These are phyloP conservation scores for Conticribra guillardii DNA, from an alignment of 108 stramenopile species.

Conservation along the genomic window DNA sequence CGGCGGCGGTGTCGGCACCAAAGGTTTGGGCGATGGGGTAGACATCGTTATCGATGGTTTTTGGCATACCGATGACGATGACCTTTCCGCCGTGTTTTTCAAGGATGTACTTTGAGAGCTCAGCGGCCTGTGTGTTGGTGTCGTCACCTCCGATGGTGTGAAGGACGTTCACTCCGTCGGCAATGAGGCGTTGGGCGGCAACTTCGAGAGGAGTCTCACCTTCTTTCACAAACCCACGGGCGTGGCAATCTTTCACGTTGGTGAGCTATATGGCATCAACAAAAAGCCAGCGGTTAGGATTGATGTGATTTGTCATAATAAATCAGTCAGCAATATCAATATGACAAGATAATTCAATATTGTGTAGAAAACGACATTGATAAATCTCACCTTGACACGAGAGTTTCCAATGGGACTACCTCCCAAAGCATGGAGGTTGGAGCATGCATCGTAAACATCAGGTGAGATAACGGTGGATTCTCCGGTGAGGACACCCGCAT, in stretches of 20 bases:
- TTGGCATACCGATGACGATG: slow-evolving; percentile 91
- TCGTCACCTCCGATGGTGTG: slow-evolving; percentile 95
- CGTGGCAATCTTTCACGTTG: slow-evolving; percentile 85
- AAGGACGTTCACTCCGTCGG: slow-evolving; percentile 78
- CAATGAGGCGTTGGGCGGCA: slow-evolving; percentile 81
- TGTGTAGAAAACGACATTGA: background rate
- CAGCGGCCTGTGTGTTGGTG: slow-evolving; percentile 92
- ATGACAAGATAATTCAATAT: background rate
- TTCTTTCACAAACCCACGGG: slow-evolving; percentile 77
- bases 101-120: slow-evolving; percentile 83
- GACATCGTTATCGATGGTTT: slow-evolving; percentile 90
- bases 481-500: slow-evolving; percentile 86
- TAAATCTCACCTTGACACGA: slow-evolving; percentile 85
- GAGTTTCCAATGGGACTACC: slow-evolving; percentile 92
- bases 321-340: too few species aligned
- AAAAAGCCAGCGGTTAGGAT: too few species aligned
- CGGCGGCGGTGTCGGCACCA: slow-evolving; percentile 90
- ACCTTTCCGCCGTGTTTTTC: slow-evolving; percentile 84
- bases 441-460: slow-evolving; percentile 57
- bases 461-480: slow-evolving; percentile 79
- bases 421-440: slow-evolving; percentile 75
- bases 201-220: slow-evolving; percentile 86
- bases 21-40: slow-evolving; percentile 89
- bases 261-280: slow-evolving; percentile 88
- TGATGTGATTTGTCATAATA: too few species aligned